phyloP scores from a whole-genome alignment of 2,329 filamentous ascomycete species.

The Thielaviopsis musarum region DNA sequence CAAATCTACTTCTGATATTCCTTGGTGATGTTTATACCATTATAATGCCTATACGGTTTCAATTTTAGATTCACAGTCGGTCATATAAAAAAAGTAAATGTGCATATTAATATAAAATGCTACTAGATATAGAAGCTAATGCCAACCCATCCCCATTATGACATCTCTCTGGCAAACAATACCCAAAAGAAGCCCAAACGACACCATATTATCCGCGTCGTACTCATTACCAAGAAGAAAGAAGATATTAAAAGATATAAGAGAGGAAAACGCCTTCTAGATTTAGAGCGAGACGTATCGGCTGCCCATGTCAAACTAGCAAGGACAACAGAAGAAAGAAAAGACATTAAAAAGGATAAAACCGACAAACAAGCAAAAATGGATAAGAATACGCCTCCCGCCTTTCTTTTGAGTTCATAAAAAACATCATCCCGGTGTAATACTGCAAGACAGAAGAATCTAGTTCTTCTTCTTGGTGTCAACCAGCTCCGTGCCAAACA shows the following conservation, averaged over 20 bases:
- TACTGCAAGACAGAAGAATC: background rate
- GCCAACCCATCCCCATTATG: background rate
- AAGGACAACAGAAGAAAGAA: background rate
- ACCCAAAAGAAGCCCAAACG: background rate
- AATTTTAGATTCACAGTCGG: background rate
- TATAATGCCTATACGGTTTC: no score
- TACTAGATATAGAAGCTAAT: background rate
- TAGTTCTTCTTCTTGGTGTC: slow-evolving; percentile 6
- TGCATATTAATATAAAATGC: background rate
- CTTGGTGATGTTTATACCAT: background rate
- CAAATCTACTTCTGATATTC: no score
- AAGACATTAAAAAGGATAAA: background rate
- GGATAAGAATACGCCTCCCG: background rate
- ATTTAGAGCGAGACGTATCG: background rate
- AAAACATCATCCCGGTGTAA: background rate
- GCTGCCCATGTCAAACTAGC: background rate
- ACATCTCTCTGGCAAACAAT: background rate
- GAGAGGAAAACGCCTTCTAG: background rate
- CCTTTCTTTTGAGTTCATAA: background rate
- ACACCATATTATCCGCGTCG: background rate
- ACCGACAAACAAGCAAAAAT: background rate
- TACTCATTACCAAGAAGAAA: background rate
- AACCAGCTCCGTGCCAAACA: slow-evolving; percentile 75
- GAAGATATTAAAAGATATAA: background rate
- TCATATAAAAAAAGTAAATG: background rate